Evolutionary conservation across 768 basidiomycete species (phyloP), one percentile per base, ranked within the genome.

Genomic region (Psilocybe sp.): DNA sequence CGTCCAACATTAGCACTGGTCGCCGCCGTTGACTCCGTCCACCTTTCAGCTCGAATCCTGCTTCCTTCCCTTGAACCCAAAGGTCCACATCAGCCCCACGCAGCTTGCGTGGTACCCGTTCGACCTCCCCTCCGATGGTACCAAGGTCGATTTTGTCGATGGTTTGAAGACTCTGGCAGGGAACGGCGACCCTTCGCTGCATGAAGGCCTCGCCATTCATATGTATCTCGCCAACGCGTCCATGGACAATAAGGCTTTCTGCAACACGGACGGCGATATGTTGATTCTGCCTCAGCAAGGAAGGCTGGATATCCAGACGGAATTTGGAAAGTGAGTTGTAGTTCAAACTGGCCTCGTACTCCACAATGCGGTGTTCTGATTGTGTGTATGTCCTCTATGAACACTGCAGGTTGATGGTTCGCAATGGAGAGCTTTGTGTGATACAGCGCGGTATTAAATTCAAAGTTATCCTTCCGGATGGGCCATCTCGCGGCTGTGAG

Each of bases 91-190:
- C 52, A 80, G 78, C 53, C 79, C 84, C 2, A 84, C 82, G 5
- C 84, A 85, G 55, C 75, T 84, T 23, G 80, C 83, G 9, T 87
- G 84, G 83, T 71, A 73, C 52, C 83, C 84, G 0, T 80, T 85
- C 66, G 71, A 76, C 34, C 66, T 85, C 33, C 83, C 82, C 1
- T 43, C 70, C 1, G 62, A 61, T 33, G 61, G 61, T 2, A 53
- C 59, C 34, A 66, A 69, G 33, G 73, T 79, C 28, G 78, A 84
- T 58, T 86, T 83, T 51, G 69, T 82, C 13, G 69, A 79, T 16
- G 80, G 82, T 1, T 55, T 87, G 41, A 83, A 84, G 70, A 85
- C 84, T 2, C 56, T 86, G 14, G 78, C 77, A 11, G 84, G 84
- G 1, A 79, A 78, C 51, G 84, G 84, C 3, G 79, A 83, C 44